A percentile compares a stretch with the other conserved stretches of the same genome.
phyloP scores from a whole-genome alignment of 2,329 filamentous ascomycete species.

The Alternaria sp. region DNA sequence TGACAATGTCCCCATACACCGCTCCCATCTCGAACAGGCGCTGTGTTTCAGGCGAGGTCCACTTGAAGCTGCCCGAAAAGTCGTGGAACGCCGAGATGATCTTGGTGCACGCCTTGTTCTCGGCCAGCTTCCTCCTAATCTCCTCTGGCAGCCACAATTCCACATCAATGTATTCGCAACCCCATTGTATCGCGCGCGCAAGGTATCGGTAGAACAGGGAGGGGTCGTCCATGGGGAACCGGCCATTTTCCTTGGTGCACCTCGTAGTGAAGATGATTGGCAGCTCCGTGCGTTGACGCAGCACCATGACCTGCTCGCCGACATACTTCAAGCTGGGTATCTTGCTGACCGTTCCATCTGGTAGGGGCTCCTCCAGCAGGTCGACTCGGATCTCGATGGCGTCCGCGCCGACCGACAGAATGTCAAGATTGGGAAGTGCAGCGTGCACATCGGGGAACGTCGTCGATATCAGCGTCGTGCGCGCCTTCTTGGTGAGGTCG shows the following conservation, averaged over 20 bases:
- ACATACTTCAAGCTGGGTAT: constrained; percentile 84
- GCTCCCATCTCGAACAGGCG: constrained; percentile 73
- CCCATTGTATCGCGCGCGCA: constrained; percentile 85
- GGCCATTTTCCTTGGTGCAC: constrained; percentile 81
- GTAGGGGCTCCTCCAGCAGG: constrained; percentile 73
- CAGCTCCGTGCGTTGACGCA: constrained; percentile 82
- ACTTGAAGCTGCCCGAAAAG: constrained; percentile 83
- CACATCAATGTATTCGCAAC: constrained; percentile 87
- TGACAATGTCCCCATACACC: constrained; percentile 82
- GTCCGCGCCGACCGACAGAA: constrained; percentile 84
- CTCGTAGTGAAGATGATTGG: constrained; percentile 91
- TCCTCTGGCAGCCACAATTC: constrained; percentile 84
- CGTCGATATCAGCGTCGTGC: constrained; percentile 85
- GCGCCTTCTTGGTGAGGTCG: constrained; percentile 75
- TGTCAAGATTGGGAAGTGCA: constrained; percentile 83
- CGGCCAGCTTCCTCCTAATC: constrained; percentile 71
- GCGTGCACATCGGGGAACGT: constrained; percentile 86
- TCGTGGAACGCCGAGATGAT: constrained; percentile 94
- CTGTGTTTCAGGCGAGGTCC: constrained; percentile 76
- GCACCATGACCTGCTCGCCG: constrained; percentile 82
- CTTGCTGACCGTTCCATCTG: constrained; percentile 62
- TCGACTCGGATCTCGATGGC: constrained; percentile 86
- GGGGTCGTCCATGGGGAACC: constrained; percentile 83
- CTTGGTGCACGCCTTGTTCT: constrained; percentile 76
- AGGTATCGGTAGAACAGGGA: constrained; percentile 78